These are phyloP conservation scores for Rutstroemia sp. DNA, from an alignment of 2,329 filamentous ascomycete genomes.

Conservation along the genomic window DNA sequence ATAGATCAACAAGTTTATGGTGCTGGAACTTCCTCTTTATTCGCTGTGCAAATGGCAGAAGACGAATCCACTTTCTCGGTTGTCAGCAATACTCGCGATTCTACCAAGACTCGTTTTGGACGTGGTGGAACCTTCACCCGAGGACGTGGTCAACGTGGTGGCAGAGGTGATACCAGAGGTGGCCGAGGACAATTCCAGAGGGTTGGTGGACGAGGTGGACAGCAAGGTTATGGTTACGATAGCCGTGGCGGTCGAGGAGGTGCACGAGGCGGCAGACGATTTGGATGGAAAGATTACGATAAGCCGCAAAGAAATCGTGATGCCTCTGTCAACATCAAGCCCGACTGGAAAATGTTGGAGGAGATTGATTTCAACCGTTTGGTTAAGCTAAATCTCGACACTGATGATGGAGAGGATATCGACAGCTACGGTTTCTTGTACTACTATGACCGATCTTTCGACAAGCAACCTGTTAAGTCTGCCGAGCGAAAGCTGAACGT, in stretches of 20 bases:
- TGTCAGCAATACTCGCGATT: constrained; percentile 88
- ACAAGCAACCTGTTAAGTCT: constrained; percentile 87
- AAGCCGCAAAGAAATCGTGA: constrained; percentile 96
- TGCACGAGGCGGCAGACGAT: constrained; percentile 72
- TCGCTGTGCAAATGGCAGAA: constrained; percentile 85
- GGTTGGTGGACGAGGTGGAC: constrained; percentile 61
- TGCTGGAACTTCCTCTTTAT: constrained; percentile 75
- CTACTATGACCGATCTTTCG: constrained; percentile 94
- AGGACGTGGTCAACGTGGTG: constrained; percentile 63
- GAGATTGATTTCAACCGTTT: constrained; percentile 98
- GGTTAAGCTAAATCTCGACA: constrained; percentile 90
- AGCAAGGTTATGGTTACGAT: constrained; percentile 55
- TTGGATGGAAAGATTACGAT: constrained; percentile 98
- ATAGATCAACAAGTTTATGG: constrained; percentile 95
- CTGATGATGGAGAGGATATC: constrained; percentile 89
- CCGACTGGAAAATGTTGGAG: constrained; percentile 91
- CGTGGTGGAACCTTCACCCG: constrained; percentile 88
- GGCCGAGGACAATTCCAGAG: constrained; percentile 61
- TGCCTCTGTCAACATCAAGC: constrained; percentile 90
- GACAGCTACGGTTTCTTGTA: constrained; percentile 96
- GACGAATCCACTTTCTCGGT: constrained; percentile 98
- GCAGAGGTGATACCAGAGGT: constrained; percentile 61
- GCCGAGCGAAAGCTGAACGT: constrained; percentile 81
- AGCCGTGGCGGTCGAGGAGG: constrained; percentile 63
- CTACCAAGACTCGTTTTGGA: constrained; percentile 77